Evolutionary conservation across 164 flowering plant genomes (phyloP), one percentile per base, ranked within the genome.

Genomic region (Dillenia suffruticosa): DNA sequence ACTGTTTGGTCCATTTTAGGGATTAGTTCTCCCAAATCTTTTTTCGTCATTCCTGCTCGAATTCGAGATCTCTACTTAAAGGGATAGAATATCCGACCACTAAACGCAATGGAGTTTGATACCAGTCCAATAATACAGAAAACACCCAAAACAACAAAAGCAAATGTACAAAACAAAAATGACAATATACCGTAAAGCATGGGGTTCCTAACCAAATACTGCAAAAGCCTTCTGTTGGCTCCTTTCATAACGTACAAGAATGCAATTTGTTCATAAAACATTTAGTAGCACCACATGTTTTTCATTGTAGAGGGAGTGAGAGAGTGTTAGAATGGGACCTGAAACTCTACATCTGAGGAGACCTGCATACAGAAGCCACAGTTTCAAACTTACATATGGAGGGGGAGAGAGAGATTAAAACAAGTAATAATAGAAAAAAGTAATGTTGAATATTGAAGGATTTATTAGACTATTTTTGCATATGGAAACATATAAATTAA

Each of bases 201-300:
- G 46, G 10, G 1, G 32, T 26, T 10, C 51, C 1, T 60, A 78
- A 78, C 76, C 19, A 74, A 4, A 16, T n/a, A 56, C 6, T 64
- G 57, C 50, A 74, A 19, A 40, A 78, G 81, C 78, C 71, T 74
- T 67, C 81, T 69, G 68, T 65, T 72, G 13, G 53, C 59, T 22
- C 78, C 81, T 69, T 54, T 69, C 63, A 64, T 70, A 26, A 55
- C 70, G 76, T 71, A 58, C 15, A 45, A 11, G 55, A 14, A 51
- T n/a, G 44, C 17, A 14, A 54, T 9, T 12, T 13, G 12, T 17
- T 44, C 46, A 51, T 43, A 3, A 14, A 26, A 44, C 14, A 12
- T 9, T 13, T 46, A 63, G 12, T 11, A 9, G 9, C 3, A 24
- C 5, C 22, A 19, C 14, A 54, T 14, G 10, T 12, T 15, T 12